Evolutionary conservation across 345 rosid genomes (phyloP), one percentile per base, ranked within the genome.

Genomic region (Garcia nutans): DNA sequence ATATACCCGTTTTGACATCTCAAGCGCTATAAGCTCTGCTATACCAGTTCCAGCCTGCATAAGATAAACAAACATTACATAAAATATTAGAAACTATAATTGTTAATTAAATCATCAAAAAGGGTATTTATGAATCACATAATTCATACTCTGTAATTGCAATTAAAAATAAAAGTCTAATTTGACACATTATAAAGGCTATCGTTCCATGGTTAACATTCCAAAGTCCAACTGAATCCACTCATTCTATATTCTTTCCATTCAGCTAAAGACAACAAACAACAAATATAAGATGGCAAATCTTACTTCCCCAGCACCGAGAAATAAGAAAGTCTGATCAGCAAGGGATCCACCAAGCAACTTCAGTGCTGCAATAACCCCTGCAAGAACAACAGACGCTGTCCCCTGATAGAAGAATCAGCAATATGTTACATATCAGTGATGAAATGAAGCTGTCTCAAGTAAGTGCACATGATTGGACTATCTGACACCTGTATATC

Each of bases 31-130:
- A 66, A 96, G 98, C 78, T 93, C 98, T 31, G 98, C 97, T 77
- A 96, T 96, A 50, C 99, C 99, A 64, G 99, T 96, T 67, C 99
- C 99, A 83, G 99, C 99, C 99, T 96, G 85, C 85, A 84, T 0
- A 55, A 67, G 66, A 24, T 8, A 13, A 23, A 42, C 31, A 3
- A 23, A 47, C 24, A 50, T 19, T 17, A 52, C 23, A 19, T 24
- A 23, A 55, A 68, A 24, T 24, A 26, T 24, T 42, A 20, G 8
- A 42, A 44, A 37, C 5, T 3, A 11, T 5, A 62, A 2, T 20
- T 42, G 26, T n/a, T n/a, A 8, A 41, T n/a, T 49, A 65, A 44
- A 65, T 65, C 24, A 65, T 2, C 45, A 65, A 20, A 64, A 17
- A 16, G 5, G 3, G n/a, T n/a, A 57, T 17, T 19, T 20, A 3